Evolutionary conservation across 495 filamentous ascomycete species (phyloP).

Genomic region (Tetracladium marchalianum): DNA sequence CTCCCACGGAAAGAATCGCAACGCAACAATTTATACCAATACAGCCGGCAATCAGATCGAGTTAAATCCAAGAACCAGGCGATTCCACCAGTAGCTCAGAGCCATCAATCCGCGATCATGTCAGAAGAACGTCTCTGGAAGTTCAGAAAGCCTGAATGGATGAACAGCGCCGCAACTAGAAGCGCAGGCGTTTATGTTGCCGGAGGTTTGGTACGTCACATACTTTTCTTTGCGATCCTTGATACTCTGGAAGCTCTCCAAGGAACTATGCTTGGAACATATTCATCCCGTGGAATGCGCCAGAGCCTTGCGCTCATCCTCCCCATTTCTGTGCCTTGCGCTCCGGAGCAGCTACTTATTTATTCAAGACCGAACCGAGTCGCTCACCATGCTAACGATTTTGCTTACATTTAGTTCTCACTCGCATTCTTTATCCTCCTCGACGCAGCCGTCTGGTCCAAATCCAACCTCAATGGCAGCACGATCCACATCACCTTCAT

Average conservation of each 20-base stretch:
- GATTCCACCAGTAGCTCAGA: too few relatives aligned
- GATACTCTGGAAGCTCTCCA: not conserved
- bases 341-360: not conserved
- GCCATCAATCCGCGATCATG: constrained; percentile 22
- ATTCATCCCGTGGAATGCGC: not conserved
- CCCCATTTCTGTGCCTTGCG: not conserved
- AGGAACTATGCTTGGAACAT: not conserved
- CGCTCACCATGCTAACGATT: constrained; percentile 8
- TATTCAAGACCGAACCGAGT: not conserved
- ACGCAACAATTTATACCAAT: not conserved
- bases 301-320: not conserved
- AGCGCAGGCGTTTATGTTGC: constrained; percentile 78
- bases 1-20: not conserved
- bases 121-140: constrained; percentile 64
- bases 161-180: constrained; percentile 75
- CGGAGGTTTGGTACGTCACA: constrained; percentile 68
- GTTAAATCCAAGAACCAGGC: too few relatives aligned
- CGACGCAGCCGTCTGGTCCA: constrained; percentile 82
- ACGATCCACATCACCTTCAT: constrained; percentile 87
- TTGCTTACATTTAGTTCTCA: constrained; percentile 58
- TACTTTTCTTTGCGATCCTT: not conserved
- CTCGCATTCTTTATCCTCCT: constrained; percentile 94
- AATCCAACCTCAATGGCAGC: constrained; percentile 65
- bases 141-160: constrained; percentile 75
- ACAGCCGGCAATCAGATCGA: too few relatives aligned